Base-by-base conservation (phyloP, 1,284 basidiomycete species). In the Cutaneotrichosporon sp. region DNA sequence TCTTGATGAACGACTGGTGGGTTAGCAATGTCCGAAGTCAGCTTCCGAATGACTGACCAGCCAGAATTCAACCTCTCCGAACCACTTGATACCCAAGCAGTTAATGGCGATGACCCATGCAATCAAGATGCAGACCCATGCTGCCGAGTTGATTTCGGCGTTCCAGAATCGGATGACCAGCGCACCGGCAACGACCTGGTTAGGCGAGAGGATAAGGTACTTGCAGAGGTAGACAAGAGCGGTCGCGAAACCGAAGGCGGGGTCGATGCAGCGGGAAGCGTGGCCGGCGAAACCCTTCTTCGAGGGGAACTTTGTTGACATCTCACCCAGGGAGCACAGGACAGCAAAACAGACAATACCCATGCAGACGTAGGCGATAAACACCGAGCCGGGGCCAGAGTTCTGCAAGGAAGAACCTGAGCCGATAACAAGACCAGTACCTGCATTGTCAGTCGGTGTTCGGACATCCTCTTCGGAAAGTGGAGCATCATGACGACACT, bases 341-440 rank as follows among this genome's bases (percentile, higher is more conserved):
- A 61, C 62, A 14, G 47, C 32, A 49, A 52, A 77, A 71, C 57
- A 59, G 50, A 70, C 65, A 22, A 64, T 46, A 35, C 70, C 71
- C 66, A 75, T 71, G 52, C 77, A 60, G 0, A 67, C 55, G 56
- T 78, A 80, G 1, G 75, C 70, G 39, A 80, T 66, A 54, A 79
- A 70, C 12, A 79, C 66, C 17, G 68, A 70, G 0, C 65, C 75
- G 0, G 79, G 79, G 7, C 79, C 79, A 27, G 74, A 76, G 47
- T 71, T 63, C 10, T 68, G 63, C 9, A 79, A 61, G 46, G 70
- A 73, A 0, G 63, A 63, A 37, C 77, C 78, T 6, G 74, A 80
- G 39, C 86, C 86, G 60, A 89, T 87, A 60, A 89, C 84, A 17
- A 89, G 76, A 66, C 87, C 87, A 22, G 86, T 88, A 35, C 57